Evolutionary conservation across 2,329 filamentous ascomycete genomes (phyloP).

Genomic region (Colletotrichum musicola): DNA sequence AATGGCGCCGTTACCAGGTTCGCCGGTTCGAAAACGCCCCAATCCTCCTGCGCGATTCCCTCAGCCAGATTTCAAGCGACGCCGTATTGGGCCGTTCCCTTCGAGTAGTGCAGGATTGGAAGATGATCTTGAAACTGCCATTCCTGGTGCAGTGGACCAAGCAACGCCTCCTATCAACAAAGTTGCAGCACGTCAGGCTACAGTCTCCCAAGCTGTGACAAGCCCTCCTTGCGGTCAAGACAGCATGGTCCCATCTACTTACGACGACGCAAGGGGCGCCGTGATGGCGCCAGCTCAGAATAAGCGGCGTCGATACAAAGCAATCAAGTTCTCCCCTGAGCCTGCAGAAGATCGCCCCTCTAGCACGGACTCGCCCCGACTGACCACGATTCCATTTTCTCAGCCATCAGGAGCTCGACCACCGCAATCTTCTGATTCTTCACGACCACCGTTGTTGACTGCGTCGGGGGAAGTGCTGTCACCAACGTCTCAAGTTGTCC

Average conservation of each 20-base stretch:
- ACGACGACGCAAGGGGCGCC: conserved; percentile 18
- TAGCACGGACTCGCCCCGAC: neutral
- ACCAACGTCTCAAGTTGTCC: neutral
- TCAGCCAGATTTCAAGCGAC: conserved; percentile 22
- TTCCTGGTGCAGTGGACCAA: conserved; percentile 47
- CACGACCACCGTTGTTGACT: neutral
- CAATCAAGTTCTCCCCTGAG: conserved; percentile 40
- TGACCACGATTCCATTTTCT: conserved; percentile 7
- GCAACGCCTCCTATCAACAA: conserved; percentile 36
- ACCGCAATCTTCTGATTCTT: neutral
- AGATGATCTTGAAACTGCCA: conserved; percentile 53
- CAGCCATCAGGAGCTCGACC: neutral
- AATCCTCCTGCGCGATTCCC: neutral
- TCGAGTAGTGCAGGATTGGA: conserved; percentile 45
- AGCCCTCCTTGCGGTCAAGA: conserved; percentile 44
- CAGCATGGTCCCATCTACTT: conserved; percentile 38
- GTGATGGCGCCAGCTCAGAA: conserved; percentile 12
- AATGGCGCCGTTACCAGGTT: conserved; percentile 16
- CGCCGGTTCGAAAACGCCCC: conserved; percentile 1
- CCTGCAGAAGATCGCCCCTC: neutral
- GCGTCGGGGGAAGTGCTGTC: neutral
- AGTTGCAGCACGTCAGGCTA: conserved; percentile 15
- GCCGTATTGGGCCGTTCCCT: conserved; percentile 20
- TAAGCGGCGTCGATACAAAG: conserved; percentile 44
- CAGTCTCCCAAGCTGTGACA: conserved; percentile 14